Evolutionary conservation across 1,284 basidiomycete species (phyloP).

Genomic region (Bjerkandera adusta): DNA sequence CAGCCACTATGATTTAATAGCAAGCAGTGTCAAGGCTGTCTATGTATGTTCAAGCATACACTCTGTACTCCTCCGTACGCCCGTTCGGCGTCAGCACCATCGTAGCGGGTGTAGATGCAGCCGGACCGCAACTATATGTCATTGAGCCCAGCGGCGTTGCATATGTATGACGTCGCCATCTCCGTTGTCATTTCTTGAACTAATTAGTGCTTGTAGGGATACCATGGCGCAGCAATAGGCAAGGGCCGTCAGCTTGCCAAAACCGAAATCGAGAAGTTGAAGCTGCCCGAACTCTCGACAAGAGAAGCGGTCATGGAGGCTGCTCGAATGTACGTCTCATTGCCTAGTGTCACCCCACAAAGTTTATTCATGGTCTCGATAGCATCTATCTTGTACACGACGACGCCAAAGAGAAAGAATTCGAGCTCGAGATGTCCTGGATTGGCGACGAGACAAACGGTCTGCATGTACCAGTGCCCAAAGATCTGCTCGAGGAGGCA

Average conservation of each 20-base stretch:
- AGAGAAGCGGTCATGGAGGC: slow-evolving; percentile 90
- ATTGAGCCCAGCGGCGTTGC: slow-evolving; percentile 96
- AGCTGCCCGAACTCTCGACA: slow-evolving; percentile 74
- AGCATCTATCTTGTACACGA: slow-evolving; percentile 99
- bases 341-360: neutral
- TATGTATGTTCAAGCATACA: slow-evolving; percentile 93
- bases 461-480: slow-evolving; percentile 81
- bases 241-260: slow-evolving; percentile 97
- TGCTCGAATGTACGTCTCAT: slow-evolving; percentile 82
- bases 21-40: slow-evolving; percentile 83
- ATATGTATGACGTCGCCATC: slow-evolving; percentile 48
- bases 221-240: slow-evolving; percentile 91
- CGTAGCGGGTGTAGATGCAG: slow-evolving; percentile 87
- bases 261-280: slow-evolving; percentile 97
- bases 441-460: slow-evolving; percentile 85
- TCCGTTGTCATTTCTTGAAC: neutral
- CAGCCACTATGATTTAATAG: slow-evolving; percentile 39
- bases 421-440: slow-evolving; percentile 99
- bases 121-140: slow-evolving; percentile 86
- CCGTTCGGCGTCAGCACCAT: slow-evolving; percentile 96
- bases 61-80: slow-evolving; percentile 96
- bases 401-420: slow-evolving; percentile 96
- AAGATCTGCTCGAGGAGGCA: slow-evolving; percentile 83
- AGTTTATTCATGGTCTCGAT: slow-evolving; percentile 2
- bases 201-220: slow-evolving; percentile 57